phyloP scores from a whole-genome alignment of 225 moss, liverwort and hornwort genomes.

The Neckera pumila region DNA sequence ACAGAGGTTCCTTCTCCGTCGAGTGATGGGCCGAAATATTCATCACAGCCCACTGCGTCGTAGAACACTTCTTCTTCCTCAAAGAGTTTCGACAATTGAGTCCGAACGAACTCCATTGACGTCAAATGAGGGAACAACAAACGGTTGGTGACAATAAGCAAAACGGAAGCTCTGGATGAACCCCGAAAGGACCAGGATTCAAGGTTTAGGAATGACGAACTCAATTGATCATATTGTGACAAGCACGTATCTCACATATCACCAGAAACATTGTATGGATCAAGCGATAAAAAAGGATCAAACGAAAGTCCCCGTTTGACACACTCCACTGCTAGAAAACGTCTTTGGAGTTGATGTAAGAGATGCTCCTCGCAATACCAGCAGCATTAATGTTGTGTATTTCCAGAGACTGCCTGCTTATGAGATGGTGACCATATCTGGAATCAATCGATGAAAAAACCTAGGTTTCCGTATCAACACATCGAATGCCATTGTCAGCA shows the following conservation, averaged over 20 bases:
- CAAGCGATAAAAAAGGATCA: neutral
- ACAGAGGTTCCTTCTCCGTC: neutral
- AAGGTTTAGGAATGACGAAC: neutral
- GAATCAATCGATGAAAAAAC: neutral
- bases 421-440: neutral
- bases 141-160: neutral
- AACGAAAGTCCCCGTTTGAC: neutral
- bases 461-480: conserved; percentile 3
- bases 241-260: neutral
- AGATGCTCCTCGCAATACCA: neutral
- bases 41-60: conserved; percentile 7
- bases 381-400: neutral
- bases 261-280: neutral
- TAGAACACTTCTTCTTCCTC: neutral
- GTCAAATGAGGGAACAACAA: neutral
- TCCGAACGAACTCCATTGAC: neutral
- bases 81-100: neutral
- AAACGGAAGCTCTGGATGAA: neutral
- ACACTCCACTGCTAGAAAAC: neutral
- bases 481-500: conserved; percentile 29
- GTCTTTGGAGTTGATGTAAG: no score
- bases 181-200: neutral
- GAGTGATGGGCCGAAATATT: conserved; percentile 1
- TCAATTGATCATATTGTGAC: neutral
- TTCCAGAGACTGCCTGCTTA: neutral